Conservation (phyloP, 129 eudicot species). For the Silybum marianum region DNA sequence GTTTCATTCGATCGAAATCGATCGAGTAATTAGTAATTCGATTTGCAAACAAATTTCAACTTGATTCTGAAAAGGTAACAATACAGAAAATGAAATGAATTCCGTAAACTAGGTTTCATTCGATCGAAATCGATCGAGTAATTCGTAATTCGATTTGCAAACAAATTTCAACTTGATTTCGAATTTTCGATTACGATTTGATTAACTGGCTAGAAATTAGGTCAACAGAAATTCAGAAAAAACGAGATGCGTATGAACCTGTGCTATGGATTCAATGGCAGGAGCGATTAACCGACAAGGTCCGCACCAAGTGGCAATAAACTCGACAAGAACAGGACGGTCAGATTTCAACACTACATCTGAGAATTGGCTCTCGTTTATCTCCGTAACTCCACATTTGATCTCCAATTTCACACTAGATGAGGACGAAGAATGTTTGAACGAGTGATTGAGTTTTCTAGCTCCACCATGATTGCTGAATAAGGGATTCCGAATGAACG, state of each 20-base stretch:
- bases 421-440: slow-evolving; percentile 12
- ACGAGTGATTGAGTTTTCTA: slow-evolving; percentile 16
- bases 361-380: slow-evolving; percentile 54
- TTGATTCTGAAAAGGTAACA: not conserved
- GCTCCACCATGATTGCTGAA: not conserved
- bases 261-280: slow-evolving; percentile 59
- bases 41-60: not conserved
- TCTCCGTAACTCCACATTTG: slow-evolving; percentile 58
- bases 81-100: not conserved
- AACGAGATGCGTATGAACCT: slow-evolving; percentile 38
- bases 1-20: not conserved
- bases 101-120: slow-evolving; percentile 10
- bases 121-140: not conserved
- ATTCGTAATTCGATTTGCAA: not conserved
- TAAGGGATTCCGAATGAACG: slow-evolving; percentile 19
- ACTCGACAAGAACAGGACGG: slow-evolving; percentile 83
- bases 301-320: slow-evolving; percentile 84
- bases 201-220: not conserved
- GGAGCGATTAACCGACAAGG: slow-evolving; percentile 83
- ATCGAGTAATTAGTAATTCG: not conserved
- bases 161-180: not conserved
- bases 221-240: not conserved
- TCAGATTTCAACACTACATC: slow-evolving; percentile 73
- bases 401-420: slow-evolving; percentile 22
- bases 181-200: not conserved